These are phyloP conservation scores for Diaporthe citri DNA, from an alignment of 2,329 filamentous ascomycete genomes.

Conservation along the genomic window DNA sequence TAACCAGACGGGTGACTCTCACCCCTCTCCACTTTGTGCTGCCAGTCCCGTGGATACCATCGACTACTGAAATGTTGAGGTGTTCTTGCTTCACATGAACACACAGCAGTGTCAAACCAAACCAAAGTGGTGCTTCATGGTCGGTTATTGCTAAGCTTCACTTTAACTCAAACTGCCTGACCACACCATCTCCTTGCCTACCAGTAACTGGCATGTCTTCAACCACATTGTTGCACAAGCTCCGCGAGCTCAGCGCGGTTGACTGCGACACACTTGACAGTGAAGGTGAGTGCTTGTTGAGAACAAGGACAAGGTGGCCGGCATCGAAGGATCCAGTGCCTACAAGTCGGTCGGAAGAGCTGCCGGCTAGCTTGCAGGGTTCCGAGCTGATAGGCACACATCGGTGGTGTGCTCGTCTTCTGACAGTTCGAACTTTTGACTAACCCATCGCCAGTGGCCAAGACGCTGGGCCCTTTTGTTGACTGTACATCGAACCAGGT, in stretches of 20 bases:
- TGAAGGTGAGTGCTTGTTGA: constrained; percentile 51
- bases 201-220: constrained; percentile 14
- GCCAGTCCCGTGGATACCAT: neutral
- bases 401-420: neutral
- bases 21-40: constrained; percentile 13
- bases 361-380: neutral
- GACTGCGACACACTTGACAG: constrained; percentile 66
- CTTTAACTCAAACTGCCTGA: neutral
- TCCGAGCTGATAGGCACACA: neutral
- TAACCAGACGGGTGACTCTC: constrained; percentile 4
- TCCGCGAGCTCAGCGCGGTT: constrained; percentile 58
- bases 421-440: neutral
- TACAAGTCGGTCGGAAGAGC: neutral
- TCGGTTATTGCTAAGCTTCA: neutral
- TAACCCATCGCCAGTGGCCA: constrained; percentile 53
- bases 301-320: neutral
- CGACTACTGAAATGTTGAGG: neutral
- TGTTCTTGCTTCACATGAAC: neutral
- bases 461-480: constrained; percentile 59
- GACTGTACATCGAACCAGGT: constrained; percentile 70
- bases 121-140: neutral
- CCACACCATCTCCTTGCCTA: neutral
- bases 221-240: constrained; percentile 53
- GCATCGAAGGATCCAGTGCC: neutral
- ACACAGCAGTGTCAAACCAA: neutral